Base-by-base conservation (phyloP, 371 early-diverging fungal species). In the Scutellospora calospora region DNA sequence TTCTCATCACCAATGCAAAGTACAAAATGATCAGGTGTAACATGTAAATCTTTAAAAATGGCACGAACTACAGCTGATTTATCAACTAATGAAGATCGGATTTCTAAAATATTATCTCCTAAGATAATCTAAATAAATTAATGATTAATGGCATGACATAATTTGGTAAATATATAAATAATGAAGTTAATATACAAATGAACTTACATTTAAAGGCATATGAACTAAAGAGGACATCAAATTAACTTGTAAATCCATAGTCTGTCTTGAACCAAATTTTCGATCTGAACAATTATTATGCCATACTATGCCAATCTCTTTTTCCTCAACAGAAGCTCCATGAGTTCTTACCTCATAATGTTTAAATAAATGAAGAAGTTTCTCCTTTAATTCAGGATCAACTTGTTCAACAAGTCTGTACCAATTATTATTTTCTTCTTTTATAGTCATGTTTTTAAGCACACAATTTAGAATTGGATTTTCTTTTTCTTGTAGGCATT, bases 331-430 rank as follows among this genome's bases (percentile, higher is more conserved):
- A 80, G 92, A 95, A 6, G 96, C 94, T 6, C 98, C 98, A 6
- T 96, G 97, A 16, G 97, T 97, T 77, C 98, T 95, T 84, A 97
- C 98, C 3, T 94, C 93, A 85, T 98, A 98, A 83, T 96, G 96
- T 82, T 95, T 92, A 88, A 98, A 96, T 59, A 98, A 87, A 35
- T 97, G 98, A 12, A 91, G 89, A 78, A 98, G 96, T 14, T 96
- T 94, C 41, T 95, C 94, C 60, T 95, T 91, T 98, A 98, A 99
- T 51, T 89, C 88, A 78, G 94, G 91, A 83, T 98, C 97, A 1
- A 95, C 89, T 52, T 91, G 91, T 75, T 95, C 95, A 1, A 94
- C 93, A 73, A 97, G 88, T 51, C 94, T 90, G 74, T 88, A 89
- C 97, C 97, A 97, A 6, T 89, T 90, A 45, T 89, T 83, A 45